Base-by-base conservation (phyloP, 805 yeast genomes). In the Metschnikowia colocasiae region DNA sequence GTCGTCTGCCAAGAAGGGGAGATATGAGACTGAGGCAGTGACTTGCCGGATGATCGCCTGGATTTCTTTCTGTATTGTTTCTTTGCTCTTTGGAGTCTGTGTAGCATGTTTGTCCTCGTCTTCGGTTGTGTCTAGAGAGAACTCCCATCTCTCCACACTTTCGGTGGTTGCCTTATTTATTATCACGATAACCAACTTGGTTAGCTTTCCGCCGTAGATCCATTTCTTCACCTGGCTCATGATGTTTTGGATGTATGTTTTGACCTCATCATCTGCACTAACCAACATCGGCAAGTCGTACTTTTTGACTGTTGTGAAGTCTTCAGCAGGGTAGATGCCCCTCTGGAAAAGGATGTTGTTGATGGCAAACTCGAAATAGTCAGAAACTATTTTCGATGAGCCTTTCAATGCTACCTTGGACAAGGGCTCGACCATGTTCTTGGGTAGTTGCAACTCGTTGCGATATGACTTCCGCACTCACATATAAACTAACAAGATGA, bases 281-380 rank as follows among this genome's bases (percentile, higher is more conserved):
- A 85, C 78, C 36, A 91, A 70, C 65, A 91, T 67, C 47, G 83
- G 85, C 46, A 91, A 65, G 18, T 87, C 96, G 64, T 88, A 92
- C 60, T 88, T 89, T 56, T 79, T 76, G 2, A 87, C 89, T 1
- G 83, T 74, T 43, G 76, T 76, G 65, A 92, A 91, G 61, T 89
- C 96, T 52, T 87, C 95, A 3, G 87, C 75, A 0, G 96, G 96
- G 58, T 91, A 91, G 16, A 91, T 82, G 0, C 95, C 96, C 44
- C 98, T 70, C 63, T 92, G 97, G 62, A 85, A 91, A 4, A 92
- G 75, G 22, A 91, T 87, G 40, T 83, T 80, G 60, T 88, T 85
- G 45, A 91, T 82, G 45, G 92, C 79, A 61, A 81, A 87, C 57
- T 87, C 86, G 58, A 91, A 87, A 65, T 87, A 89, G 64, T 89